Evolutionary conservation across 1,284 basidiomycete genomes (phyloP).

Genomic region (Ceratorhiza oryzae-sativae): DNA sequence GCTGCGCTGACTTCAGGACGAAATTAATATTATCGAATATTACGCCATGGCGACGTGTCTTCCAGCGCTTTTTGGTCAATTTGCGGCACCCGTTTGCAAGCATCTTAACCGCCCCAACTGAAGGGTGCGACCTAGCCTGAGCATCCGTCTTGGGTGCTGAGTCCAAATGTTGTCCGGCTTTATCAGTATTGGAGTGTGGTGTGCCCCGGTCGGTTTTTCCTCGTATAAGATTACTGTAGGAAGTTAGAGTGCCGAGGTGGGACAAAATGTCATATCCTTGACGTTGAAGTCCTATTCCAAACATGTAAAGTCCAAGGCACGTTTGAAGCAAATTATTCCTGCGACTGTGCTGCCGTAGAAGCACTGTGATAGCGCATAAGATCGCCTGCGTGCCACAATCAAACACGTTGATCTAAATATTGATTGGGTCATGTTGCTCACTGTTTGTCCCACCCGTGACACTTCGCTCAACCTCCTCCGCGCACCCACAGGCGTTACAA

Average conservation of each 20-base stretch:
- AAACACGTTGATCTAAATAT: background rate
- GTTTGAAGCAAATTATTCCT: slow-evolving; percentile 48
- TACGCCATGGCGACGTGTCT: background rate
- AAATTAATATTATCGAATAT: slow-evolving; percentile 13
- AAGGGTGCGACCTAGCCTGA: background rate
- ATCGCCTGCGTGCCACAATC: background rate
- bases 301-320: slow-evolving; percentile 50
- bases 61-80: background rate
- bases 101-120: background rate
- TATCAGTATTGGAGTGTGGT: background rate
- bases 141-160: background rate
- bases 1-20: background rate
- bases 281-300: slow-evolving; percentile 48
- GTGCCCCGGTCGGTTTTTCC: background rate
- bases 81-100: background rate
- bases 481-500: background rate
- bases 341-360: slow-evolving; percentile 50
- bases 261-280: slow-evolving; percentile 49
- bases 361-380: background rate
- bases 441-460: background rate
- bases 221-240: slow-evolving; percentile 46
- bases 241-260: slow-evolving; percentile 47
- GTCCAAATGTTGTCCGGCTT: background rate
- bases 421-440: slow-evolving; percentile 8
- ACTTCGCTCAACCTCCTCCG: background rate